Conservation (phyloP, 805 yeast species). For the Komagataella mondaviorum region DNA sequence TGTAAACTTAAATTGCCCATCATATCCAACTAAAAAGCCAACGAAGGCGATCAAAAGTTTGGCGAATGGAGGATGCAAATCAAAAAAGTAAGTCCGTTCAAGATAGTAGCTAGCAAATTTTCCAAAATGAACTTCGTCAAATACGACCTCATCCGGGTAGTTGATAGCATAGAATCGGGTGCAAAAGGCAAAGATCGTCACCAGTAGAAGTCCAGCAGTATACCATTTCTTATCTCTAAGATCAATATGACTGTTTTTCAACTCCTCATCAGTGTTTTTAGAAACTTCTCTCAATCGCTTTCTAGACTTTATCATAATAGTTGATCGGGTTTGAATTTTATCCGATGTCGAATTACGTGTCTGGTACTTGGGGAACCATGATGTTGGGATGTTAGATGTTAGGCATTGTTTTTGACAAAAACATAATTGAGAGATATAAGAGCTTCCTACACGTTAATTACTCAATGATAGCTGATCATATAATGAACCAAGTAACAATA, state of each 20-base stretch:
- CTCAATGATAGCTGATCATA: too few species aligned
- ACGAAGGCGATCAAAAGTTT: conserved; percentile 82
- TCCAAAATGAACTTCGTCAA: conserved; percentile 83
- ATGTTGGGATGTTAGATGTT: background rate
- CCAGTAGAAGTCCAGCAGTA: conserved; percentile 18
- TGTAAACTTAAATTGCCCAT: conserved; percentile 87
- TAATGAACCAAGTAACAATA: too few species aligned
- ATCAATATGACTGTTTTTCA: conserved; percentile 9
- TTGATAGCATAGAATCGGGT: conserved; percentile 51
- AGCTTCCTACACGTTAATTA: too few species aligned
- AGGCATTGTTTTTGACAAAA: too few species aligned
- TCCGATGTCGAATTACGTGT: too few species aligned
- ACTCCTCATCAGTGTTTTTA: background rate
- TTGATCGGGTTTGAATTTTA: background rate
- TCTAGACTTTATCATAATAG: background rate
- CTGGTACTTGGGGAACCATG: background rate
- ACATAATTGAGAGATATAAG: too few species aligned
- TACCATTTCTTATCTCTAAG: conserved; percentile 16
- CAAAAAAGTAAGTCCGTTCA: conserved; percentile 86
- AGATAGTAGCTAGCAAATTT: conserved; percentile 77
- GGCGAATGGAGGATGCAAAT: conserved; percentile 97
- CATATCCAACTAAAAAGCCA: conserved; percentile 82
- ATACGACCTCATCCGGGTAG: conserved; percentile 64
- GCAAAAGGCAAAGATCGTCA: conserved; percentile 28
- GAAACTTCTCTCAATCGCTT: background rate